Percentiles rank a stretch among this genome's conserved stretches.
Conservation (phyloP, 495 filamentous ascomycete genomes). For the Apodospora peruviana region DNA sequence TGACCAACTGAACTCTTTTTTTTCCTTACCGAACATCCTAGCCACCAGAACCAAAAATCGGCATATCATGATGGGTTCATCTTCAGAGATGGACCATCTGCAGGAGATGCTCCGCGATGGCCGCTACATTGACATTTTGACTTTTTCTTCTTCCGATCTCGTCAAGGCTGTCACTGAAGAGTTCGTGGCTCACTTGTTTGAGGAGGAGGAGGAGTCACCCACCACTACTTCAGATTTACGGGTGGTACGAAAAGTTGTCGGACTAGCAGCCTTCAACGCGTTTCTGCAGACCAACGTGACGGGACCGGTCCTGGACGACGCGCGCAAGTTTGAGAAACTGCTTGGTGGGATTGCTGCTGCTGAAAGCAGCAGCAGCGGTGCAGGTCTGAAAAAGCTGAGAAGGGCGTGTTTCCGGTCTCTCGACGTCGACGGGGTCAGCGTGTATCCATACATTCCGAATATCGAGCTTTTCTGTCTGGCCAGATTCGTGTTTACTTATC, state of each 20-base stretch:
- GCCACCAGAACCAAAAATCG: too few species aligned
- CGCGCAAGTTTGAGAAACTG: constrained; percentile 18
- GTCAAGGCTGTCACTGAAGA: too few species aligned
- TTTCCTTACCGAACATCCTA: too few species aligned
- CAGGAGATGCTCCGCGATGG: too few species aligned
- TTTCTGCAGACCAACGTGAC: constrained; percentile 92
- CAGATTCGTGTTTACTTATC: constrained; percentile 56
- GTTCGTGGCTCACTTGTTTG: too few species aligned
- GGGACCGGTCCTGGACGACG: constrained; percentile 65
- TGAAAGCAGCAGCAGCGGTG: constrained; percentile 3
- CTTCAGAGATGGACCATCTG: too few species aligned
- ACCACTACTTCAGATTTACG: neutral
- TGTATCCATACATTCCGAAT: constrained; percentile 76
- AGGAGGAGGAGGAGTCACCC: neutral
- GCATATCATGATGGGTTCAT: too few species aligned
- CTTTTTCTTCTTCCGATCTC: too few species aligned
- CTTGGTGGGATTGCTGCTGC: constrained; percentile 19
- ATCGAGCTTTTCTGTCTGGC: constrained; percentile 78
- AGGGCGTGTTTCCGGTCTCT: constrained; percentile 55
- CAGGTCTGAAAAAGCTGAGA: neutral
- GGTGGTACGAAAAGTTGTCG: too few species aligned
- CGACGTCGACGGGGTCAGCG: constrained; percentile 76
- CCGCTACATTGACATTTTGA: neutral
- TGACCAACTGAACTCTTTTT: too few species aligned
- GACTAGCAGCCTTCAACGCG: constrained; percentile 66